phyloP scores from a whole-genome alignment of 176 grass and related monocot species.

The Aegilops umbellulata region DNA sequence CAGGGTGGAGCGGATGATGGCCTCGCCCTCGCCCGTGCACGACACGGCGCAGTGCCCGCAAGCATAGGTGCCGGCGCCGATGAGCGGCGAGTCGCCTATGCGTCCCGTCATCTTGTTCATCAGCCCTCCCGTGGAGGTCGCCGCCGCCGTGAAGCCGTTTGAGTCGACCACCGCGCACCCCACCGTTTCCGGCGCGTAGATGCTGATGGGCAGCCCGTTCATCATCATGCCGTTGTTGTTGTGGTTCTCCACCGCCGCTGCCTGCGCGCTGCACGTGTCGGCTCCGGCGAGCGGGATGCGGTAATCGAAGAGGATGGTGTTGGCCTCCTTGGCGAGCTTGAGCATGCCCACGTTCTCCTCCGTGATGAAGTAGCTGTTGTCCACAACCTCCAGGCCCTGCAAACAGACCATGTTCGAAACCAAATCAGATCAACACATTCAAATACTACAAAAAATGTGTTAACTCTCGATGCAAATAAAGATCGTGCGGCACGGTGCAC shows the following conservation, averaged over 20 bases:
- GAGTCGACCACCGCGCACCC: conserved; percentile 77
- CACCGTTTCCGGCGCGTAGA: conserved; percentile 93
- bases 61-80: conserved; percentile 82
- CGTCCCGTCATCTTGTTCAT: conserved; percentile 96
- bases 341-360: conserved; percentile 92
- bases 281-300: conserved; percentile 48
- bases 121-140: conserved; percentile 80
- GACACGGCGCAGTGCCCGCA: conserved; percentile 67
- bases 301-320: conserved; percentile 85
- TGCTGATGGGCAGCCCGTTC: conserved; percentile 90
- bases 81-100: conserved; percentile 89
- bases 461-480: not conserved
- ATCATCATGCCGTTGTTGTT: conserved; percentile 33
- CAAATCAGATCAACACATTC: too few relatives aligned
- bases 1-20: conserved; percentile 87
- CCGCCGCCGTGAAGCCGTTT: conserved; percentile 44
- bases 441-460: too few relatives aligned
- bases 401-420: too few relatives aligned
- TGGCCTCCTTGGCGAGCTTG: conserved; percentile 86
- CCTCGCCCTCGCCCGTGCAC: conserved; percentile 88
- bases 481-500: not conserved
- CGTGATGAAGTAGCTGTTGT: conserved; percentile 92
- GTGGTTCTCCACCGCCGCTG: not conserved
- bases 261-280: conserved; percentile 59
- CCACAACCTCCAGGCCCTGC: conserved; percentile 35